Evolutionary conservation across 129 eudicot genomes (phyloP), one percentile per base, ranked within the genome.

Genomic region (Tagetes patula): DNA sequence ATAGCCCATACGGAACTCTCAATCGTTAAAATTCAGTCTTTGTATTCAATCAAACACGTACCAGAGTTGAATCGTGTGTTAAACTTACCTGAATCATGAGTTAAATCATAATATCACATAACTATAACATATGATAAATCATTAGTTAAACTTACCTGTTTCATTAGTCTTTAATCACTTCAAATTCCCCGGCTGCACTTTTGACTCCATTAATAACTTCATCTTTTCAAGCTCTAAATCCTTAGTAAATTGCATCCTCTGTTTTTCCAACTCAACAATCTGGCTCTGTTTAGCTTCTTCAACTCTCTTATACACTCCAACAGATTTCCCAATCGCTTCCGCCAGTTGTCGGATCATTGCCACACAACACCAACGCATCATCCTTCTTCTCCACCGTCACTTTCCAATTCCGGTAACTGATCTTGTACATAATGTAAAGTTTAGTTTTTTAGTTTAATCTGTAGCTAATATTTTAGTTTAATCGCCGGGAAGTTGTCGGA

Each of bases 221-320:
- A 89, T 82, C 80, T 92, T 89, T 50, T 89, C 92, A 77, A 83
- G 67, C 87, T 93, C 96, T 76, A 90, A 80, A 75, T 93, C 98
- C 79, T 79, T 87, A 1, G 92, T 84, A 75, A 93, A 90, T 70
- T 86, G 80, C 96, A 90, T 84, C 64, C 88, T 88, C 47, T 90
- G 89, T 74, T 86, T 87, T 80, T 93, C 98, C 65, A 93, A 65
- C 71, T 89, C 96, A 27, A 93, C 75, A 87, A 93, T 76, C 81
- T 85, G 88, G 72, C 82, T 63, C 65, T 82, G 88, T 70, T 90
- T 93, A 3, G 81, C 85, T 77, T 75, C 89, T 76, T 93, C 98
- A 5, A 90, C 91, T 38, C 85, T 83, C 79, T 86, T 86, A 50
- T 90, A 93, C 7, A 83, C 77, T 62, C 86, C 76, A 0, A 81